Percentiles rank a stretch among this genome's conserved stretches.
These are phyloP conservation scores for Capsella rubella DNA, from an alignment of 441 rosid species.

Conservation along the genomic window DNA sequence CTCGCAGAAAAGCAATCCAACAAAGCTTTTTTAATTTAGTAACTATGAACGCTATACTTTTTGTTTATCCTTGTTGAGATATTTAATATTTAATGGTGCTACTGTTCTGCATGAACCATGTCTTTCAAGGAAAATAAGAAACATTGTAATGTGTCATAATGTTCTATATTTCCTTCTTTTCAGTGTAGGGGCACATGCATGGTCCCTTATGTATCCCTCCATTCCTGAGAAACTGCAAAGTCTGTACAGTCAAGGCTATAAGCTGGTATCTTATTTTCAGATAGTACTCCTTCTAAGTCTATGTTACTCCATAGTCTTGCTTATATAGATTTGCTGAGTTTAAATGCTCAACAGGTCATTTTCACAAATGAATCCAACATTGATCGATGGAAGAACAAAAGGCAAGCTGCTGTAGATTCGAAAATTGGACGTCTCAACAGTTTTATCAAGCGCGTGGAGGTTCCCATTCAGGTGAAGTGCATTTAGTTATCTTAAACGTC, in stretches of 20 bases:
- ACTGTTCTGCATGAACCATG: not conserved
- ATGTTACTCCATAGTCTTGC: not conserved
- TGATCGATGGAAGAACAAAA: slow-evolving; percentile 94
- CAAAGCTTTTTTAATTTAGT: not conserved
- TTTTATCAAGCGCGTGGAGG: slow-evolving; percentile 73
- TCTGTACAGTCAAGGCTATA: slow-evolving; percentile 82
- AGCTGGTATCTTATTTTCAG: slow-evolving; percentile 62
- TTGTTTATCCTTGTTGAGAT: not conserved
- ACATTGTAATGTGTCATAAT: not conserved
- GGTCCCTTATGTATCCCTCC: slow-evolving; percentile 91
- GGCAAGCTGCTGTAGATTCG: slow-evolving; percentile 91
- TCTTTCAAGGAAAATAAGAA: slow-evolving; percentile 10
- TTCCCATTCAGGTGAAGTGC: slow-evolving; percentile 82
- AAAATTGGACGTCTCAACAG: slow-evolving; percentile 85
- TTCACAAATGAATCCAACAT: slow-evolving; percentile 97
- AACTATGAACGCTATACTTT: not conserved
- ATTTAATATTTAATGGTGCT: not conserved
- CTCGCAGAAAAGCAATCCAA: slow-evolving; percentile 2
- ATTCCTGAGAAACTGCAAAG: slow-evolving; percentile 78
- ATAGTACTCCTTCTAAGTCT: not conserved
- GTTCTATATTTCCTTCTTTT: slow-evolving; percentile 34
- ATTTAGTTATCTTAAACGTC: slow-evolving; percentile 14
- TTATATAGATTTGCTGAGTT: slow-evolving; percentile 5
- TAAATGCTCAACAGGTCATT: slow-evolving; percentile 62
- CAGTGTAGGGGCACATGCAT: slow-evolving; percentile 88